phyloP scores from a whole-genome alignment of 495 filamentous ascomycete genomes.

The Penicillium malachiteum region DNA sequence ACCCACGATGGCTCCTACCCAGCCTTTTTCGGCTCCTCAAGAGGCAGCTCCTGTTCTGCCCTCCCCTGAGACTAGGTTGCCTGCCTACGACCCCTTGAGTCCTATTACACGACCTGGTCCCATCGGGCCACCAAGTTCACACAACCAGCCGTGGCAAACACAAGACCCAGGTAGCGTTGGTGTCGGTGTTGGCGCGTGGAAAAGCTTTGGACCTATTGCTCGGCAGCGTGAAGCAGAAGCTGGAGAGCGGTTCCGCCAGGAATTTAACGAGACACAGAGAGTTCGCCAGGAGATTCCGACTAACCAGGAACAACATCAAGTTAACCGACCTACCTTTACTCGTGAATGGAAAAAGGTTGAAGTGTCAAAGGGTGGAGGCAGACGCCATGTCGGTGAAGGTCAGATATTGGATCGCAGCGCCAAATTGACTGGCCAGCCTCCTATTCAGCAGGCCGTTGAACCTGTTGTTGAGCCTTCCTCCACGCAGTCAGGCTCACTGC shows the following conservation, averaged over 20 bases:
- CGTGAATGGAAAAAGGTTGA: neutral
- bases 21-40: constrained; percentile 33
- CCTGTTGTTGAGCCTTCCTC: neutral
- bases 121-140: constrained; percentile 52
- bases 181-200: constrained; percentile 45
- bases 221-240: constrained; percentile 45
- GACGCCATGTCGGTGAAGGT: too few species aligned
- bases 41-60: constrained; percentile 35
- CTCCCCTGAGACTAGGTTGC: constrained; percentile 37
- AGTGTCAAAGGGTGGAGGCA: neutral
- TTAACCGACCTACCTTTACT: neutral
- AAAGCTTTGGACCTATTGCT: constrained; percentile 44
- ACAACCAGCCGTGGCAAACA: constrained; percentile 37
- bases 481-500: neutral
- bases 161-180: constrained; percentile 20
- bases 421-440: neutral
- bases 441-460: neutral
- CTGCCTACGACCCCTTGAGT: constrained; percentile 37
- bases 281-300: neutral
- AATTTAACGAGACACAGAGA: constrained; percentile 54
- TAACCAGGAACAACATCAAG: neutral
- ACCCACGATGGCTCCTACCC: constrained; percentile 28
- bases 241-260: constrained; percentile 29
- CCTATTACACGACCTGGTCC: constrained; percentile 47
- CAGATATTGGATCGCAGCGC: neutral